Conservation (phyloP, 1,284 basidiomycete genomes). For the Naganishia albida region DNA sequence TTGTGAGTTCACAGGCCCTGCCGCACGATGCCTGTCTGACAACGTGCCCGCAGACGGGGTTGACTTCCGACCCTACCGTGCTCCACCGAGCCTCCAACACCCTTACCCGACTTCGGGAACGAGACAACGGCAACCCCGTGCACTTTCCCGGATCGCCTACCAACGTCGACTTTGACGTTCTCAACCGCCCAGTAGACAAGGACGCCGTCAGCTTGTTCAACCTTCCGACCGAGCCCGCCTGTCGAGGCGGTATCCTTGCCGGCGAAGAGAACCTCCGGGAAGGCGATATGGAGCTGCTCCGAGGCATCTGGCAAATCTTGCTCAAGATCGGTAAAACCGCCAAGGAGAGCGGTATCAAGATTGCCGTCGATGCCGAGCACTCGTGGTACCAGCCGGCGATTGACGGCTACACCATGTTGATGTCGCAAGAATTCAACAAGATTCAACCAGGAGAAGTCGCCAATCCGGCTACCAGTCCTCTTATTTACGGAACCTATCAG, state of each 20-base stretch:
- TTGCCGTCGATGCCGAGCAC: constrained; percentile 82
- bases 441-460: constrained; percentile 39
- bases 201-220: constrained; percentile 26
- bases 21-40: neutral
- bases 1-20: constrained; percentile 57
- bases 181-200: constrained; percentile 36
- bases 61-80: constrained; percentile 48
- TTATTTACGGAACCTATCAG: constrained; percentile 76
- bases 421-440: constrained; percentile 75
- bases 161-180: constrained; percentile 41
- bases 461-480: constrained; percentile 58
- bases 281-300: constrained; percentile 64
- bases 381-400: constrained; percentile 78
- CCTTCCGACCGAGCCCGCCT: constrained; percentile 39
- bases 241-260: constrained; percentile 40
- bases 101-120: constrained; percentile 48
- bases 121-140: constrained; percentile 46
- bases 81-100: constrained; percentile 53
- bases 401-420: constrained; percentile 71
- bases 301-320: constrained; percentile 63
- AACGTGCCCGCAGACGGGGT: constrained; percentile 44
- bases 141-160: constrained; percentile 67
- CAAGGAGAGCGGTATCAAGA: constrained; percentile 44
- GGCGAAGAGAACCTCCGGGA: constrained; percentile 47
- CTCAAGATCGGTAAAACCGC: constrained; percentile 52